Percentiles rank a stretch among this genome's conserved stretches.
Evolutionary conservation across 1,284 basidiomycete species (phyloP).

Genomic region (Melampsora larici-populina): DNA sequence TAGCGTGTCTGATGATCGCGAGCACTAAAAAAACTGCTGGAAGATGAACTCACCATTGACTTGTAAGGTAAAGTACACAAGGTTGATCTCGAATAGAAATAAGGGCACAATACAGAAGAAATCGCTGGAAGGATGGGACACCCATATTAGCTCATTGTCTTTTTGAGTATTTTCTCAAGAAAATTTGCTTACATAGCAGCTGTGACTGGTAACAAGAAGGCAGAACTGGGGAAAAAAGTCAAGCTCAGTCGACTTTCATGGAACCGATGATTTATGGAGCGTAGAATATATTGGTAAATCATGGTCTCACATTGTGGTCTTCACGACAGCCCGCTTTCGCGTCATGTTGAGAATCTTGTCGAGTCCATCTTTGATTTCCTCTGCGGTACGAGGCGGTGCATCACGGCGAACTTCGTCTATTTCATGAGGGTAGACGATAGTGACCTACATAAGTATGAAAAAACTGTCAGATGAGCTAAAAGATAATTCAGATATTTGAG

Average conservation of each 20-base stretch:
- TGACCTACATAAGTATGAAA: slow-evolving; percentile 4
- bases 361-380: slow-evolving; percentile 27
- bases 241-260: neutral
- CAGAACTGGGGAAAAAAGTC: slow-evolving; percentile 5
- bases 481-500: too few species aligned
- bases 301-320: slow-evolving; percentile 19
- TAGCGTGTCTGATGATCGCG: neutral
- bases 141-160: neutral
- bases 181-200: slow-evolving; percentile 27
- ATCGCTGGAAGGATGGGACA: slow-evolving; percentile 8
- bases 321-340: slow-evolving; percentile 15
- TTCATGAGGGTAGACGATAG: slow-evolving; percentile 37
- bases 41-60: slow-evolving; percentile 7
- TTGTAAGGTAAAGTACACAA: slow-evolving; percentile 37
- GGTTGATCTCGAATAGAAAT: slow-evolving; percentile 39
- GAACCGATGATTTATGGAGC: neutral
- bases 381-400: slow-evolving; percentile 2
- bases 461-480: too few species aligned
- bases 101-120: slow-evolving; percentile 24
- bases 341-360: slow-evolving; percentile 18
- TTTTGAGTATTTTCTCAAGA: neutral
- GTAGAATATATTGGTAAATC: neutral
- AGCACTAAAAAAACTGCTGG: neutral
- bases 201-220: slow-evolving; percentile 18
- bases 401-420: slow-evolving; percentile 9